These are phyloP conservation scores for Aspergillus viridinutans DNA, from an alignment of 2,329 filamentous ascomycete species.

Conservation along the genomic window DNA sequence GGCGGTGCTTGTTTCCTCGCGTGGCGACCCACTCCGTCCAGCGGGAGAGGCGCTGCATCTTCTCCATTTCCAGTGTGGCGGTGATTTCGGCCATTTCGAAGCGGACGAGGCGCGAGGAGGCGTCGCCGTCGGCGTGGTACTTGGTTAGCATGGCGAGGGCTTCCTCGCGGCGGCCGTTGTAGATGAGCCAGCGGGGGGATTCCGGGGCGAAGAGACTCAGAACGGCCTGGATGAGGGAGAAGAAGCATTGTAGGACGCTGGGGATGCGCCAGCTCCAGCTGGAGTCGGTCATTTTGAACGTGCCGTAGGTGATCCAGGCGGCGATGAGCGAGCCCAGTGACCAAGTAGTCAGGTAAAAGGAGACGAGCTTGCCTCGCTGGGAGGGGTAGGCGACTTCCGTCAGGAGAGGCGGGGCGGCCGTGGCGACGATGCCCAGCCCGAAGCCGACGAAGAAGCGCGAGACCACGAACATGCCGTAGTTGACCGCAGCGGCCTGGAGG, in stretches of 20 bases:
- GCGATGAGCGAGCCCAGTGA: conserved; percentile 25
- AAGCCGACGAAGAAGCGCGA: conserved; percentile 21
- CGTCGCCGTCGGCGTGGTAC: neutral
- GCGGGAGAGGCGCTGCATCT: conserved; percentile 7
- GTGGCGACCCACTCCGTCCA: conserved; percentile 13
- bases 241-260: conserved; percentile 8
- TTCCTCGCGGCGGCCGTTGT: neutral
- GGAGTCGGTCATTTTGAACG: conserved; percentile 23
- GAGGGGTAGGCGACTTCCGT: conserved; percentile 23
- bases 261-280: conserved; percentile 46
- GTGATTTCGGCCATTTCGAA: conserved; percentile 27
- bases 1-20: conserved; percentile 8
- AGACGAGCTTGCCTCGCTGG: conserved; percentile 18
- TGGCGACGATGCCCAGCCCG: conserved; percentile 17
- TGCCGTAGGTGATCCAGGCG: conserved; percentile 24
- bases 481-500: conserved; percentile 18
- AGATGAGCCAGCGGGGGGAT: neutral
- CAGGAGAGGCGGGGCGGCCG: conserved; percentile 20
- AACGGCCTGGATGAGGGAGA: neutral
- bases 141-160: neutral
- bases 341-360: conserved; percentile 16
- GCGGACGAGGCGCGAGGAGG: conserved; percentile 10
- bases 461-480: conserved; percentile 24
- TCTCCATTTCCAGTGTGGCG: conserved; percentile 19
- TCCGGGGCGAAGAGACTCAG: neutral